phyloP scores from a whole-genome alignment of 306 rosid genomes.

The Vicia villosa region DNA sequence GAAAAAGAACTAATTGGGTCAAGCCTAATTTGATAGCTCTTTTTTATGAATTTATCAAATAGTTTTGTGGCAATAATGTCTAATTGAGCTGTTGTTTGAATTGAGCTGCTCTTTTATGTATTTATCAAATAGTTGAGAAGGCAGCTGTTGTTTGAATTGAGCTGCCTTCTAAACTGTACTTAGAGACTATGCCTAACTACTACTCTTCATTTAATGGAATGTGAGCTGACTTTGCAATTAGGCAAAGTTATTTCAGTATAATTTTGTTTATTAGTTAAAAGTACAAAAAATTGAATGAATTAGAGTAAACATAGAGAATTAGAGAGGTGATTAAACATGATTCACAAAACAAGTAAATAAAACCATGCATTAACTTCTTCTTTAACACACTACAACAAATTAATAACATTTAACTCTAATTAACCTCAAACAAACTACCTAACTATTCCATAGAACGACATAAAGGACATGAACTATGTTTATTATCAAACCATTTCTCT shows the following conservation, averaged over 20 bases:
- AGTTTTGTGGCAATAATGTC: too few relatives aligned
- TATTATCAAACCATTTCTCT: slow-evolving; percentile 74
- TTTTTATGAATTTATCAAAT: too few relatives aligned
- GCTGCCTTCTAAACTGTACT: too few relatives aligned
- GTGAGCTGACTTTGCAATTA: background rate
- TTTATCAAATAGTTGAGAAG: too few relatives aligned
- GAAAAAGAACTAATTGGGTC: too few relatives aligned
- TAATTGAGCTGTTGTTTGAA: too few relatives aligned
- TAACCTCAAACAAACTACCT: background rate
- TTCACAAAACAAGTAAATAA: background rate
- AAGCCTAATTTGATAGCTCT: too few relatives aligned
- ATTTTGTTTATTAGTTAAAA: background rate
- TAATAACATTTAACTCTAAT: background rate
- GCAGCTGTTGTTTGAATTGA: too few relatives aligned
- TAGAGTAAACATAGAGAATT: background rate
- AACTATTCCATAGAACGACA: slow-evolving; percentile 62
- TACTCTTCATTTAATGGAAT: too few relatives aligned
- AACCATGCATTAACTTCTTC: background rate
- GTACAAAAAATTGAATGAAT: too few relatives aligned
- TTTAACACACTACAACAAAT: background rate
- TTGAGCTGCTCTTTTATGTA: too few relatives aligned
- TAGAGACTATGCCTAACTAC: too few relatives aligned
- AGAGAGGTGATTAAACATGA: background rate
- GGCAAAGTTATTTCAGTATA: background rate
- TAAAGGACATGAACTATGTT: slow-evolving; percentile 67